Evolutionary conservation across 2,329 filamentous ascomycete species (phyloP).

Genomic region (Setomelanomma holmii): DNA sequence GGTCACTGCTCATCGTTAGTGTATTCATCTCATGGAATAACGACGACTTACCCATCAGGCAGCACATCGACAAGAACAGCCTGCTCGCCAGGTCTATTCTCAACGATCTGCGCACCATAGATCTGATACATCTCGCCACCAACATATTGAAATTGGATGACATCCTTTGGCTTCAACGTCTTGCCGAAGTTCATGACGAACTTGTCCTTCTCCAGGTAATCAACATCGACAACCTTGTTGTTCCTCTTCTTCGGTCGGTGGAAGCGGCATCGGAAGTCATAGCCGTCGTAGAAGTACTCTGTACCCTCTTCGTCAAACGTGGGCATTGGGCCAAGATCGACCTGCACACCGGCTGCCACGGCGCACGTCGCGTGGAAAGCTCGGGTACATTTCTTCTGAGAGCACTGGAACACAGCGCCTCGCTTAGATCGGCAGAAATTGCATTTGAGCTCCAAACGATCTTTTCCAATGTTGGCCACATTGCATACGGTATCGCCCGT

Average conservation of each 20-base stretch:
- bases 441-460: constrained; percentile 89
- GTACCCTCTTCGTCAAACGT: constrained; percentile 89
- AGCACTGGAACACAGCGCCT: constrained; percentile 97
- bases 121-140: constrained; percentile 81
- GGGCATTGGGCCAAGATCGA: constrained; percentile 84
- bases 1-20: constrained; percentile 60
- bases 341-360: constrained; percentile 86
- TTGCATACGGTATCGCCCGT: constrained; percentile 74
- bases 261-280: constrained; percentile 93
- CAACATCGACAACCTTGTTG: constrained; percentile 74
- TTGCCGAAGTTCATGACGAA: constrained; percentile 73
- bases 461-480: constrained; percentile 81
- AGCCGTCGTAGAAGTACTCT: constrained; percentile 89
- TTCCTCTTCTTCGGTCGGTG: constrained; percentile 90
- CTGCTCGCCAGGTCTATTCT: constrained; percentile 79
- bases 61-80: constrained; percentile 81
- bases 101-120: constrained; percentile 85
- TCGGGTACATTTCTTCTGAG: constrained; percentile 89
- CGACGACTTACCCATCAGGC: constrained; percentile 80
- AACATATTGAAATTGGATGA: constrained; percentile 86
- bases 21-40: not conserved
- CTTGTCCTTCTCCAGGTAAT: constrained; percentile 72
- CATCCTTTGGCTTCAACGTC: constrained; percentile 72
- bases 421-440: constrained; percentile 92
- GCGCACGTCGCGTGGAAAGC: constrained; percentile 97